phyloP scores from a whole-genome alignment of 495 filamentous ascomycete genomes.

The Aspergillus bridgeri region DNA sequence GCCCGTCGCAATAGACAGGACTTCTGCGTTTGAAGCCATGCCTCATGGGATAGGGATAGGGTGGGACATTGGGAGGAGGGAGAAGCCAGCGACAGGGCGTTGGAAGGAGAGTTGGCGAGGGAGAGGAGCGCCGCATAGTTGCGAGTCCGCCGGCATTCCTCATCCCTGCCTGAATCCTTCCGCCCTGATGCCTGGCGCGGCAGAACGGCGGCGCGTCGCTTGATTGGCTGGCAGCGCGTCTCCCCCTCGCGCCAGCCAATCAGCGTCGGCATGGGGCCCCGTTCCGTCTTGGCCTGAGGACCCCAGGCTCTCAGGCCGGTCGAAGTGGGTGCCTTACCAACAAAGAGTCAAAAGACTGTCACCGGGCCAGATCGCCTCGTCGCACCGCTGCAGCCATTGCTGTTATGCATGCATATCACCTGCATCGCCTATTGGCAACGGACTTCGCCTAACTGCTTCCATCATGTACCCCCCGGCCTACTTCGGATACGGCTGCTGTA shows the following conservation, averaged over 20 bases:
- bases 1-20: not conserved
- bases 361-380: too few species aligned
- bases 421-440: not conserved
- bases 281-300: not conserved
- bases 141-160: not conserved
- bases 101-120: not conserved
- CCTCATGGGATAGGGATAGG: not conserved
- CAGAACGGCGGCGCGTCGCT: not conserved
- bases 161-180: not conserved
- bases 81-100: not conserved
- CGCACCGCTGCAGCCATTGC: not conserved
- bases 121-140: not conserved
- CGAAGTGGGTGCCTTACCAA: too few species aligned
- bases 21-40: slow-evolving; percentile 2
- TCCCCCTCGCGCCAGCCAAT: not conserved
- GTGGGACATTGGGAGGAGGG: not conserved
- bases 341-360: too few species aligned
- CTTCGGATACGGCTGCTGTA: not conserved
- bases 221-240: not conserved
- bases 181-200: not conserved
- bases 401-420: not conserved
- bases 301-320: too few species aligned
- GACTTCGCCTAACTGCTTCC: not conserved
- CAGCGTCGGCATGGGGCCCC: not conserved
- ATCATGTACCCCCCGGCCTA: not conserved